Evolutionary conservation across 768 basidiomycete species (phyloP).

Genomic region (Pleurotus pulmonarius): DNA sequence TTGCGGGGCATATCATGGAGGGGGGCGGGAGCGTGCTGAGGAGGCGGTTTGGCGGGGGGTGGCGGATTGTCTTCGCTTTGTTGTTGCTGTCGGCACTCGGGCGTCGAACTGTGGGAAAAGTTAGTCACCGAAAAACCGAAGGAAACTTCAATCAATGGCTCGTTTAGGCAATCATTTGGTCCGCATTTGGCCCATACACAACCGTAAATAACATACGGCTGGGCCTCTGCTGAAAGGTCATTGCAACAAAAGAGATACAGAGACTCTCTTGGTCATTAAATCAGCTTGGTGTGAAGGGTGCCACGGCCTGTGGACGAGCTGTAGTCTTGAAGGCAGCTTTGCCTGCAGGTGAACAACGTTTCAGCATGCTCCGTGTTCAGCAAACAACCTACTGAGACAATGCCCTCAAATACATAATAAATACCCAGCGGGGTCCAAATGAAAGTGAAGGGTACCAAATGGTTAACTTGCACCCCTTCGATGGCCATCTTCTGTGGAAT

Average conservation of each 20-base stretch:
- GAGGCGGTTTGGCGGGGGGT: constrained; percentile 34
- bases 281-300: too few species aligned
- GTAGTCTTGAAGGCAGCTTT: too few species aligned
- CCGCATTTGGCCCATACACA: constrained; percentile 1
- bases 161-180: constrained; percentile 3
- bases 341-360: too few species aligned
- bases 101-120: constrained; percentile 8
- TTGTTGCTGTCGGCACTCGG: constrained; percentile 47
- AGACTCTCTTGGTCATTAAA: too few species aligned
- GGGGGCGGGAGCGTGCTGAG: constrained; percentile 28
- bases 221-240: too few species aligned
- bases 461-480: constrained; percentile 4
- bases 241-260: too few species aligned
- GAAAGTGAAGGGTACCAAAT: background rate
- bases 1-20: constrained; percentile 89
- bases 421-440: background rate
- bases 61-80: constrained; percentile 36
- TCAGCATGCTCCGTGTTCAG: too few species aligned
- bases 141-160: constrained; percentile 2
- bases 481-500: constrained; percentile 5
- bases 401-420: background rate
- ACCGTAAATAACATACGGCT: background rate
- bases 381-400: too few species aligned
- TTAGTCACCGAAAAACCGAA: constrained; percentile 7
- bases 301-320: too few species aligned